Conservation (phyloP, 306 rosid genomes). For the Betula pendula region DNA sequence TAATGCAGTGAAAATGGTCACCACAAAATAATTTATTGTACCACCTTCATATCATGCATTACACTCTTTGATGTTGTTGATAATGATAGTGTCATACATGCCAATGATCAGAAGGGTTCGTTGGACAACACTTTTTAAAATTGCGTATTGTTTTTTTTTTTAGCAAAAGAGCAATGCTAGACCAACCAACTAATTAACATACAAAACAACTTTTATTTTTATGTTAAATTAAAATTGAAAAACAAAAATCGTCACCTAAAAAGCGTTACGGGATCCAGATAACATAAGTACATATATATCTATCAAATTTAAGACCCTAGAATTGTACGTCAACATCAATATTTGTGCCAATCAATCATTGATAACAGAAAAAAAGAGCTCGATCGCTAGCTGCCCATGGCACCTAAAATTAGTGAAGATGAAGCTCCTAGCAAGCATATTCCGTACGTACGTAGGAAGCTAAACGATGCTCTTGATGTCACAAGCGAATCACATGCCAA, state of each 20-base stretch:
- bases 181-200: too few species aligned
- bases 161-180: too few species aligned
- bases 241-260: too few species aligned
- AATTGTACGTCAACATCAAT: background rate
- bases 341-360: background rate
- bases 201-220: background rate
- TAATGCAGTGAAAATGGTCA: too few species aligned
- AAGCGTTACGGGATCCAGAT: too few species aligned
- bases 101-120: too few species aligned
- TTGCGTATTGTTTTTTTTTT: too few species aligned
- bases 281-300: too few species aligned
- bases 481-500: background rate
- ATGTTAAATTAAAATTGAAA: background rate
- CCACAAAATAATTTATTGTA: too few species aligned
- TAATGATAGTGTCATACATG: too few species aligned
- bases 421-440: background rate
- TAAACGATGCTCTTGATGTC: background rate
- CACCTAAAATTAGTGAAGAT: background rate
- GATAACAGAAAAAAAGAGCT: background rate
- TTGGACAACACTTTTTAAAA: too few species aligned
- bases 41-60: background rate
- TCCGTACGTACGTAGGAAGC: background rate
- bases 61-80: background rate
- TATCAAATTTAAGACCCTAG: background rate
- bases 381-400: background rate